Evolutionary conservation across 1,284 basidiomycete genomes (phyloP).

Genomic region (Grifola frondosa): DNA sequence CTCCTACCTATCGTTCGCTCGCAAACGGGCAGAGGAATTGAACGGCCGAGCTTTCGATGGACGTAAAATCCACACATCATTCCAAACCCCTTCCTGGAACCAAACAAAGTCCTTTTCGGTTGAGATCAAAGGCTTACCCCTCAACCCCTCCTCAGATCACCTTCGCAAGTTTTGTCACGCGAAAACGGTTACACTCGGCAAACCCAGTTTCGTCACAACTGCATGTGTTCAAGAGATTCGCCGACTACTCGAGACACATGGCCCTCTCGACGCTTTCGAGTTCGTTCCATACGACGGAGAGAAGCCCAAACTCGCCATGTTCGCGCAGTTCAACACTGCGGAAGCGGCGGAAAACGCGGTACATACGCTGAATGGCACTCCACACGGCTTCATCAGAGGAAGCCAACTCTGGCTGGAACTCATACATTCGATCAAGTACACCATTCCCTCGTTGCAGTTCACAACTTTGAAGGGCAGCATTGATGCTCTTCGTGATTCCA

Average conservation of each 20-base stretch:
- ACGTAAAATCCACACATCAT: conserved; percentile 14
- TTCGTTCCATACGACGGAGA: conserved; percentile 8
- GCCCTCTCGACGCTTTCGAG: conserved; percentile 28
- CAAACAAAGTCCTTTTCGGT: conserved; percentile 28
- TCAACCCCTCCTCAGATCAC: conserved; percentile 3
- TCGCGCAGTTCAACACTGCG: conserved; percentile 27
- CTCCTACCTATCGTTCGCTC: conserved; percentile 17
- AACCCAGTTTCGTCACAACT: conserved; percentile 14
- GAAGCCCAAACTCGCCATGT: conserved; percentile 25
- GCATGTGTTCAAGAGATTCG: conserved; percentile 12
- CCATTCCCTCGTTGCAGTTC: conserved; percentile 22
- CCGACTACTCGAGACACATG: conserved; percentile 11
- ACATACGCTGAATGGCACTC: conserved; percentile 16
- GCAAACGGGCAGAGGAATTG: conserved; percentile 15
- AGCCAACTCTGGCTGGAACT: conserved; percentile 27
- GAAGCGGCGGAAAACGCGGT: conserved; percentile 24
- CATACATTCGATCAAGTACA: conserved; percentile 31
- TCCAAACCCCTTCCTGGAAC: conserved; percentile 20
- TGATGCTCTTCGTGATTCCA: conserved; percentile 27
- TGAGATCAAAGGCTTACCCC: conserved; percentile 28
- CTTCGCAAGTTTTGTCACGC: conserved; percentile 20
- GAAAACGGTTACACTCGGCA: conserved; percentile 18
- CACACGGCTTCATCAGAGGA: conserved; percentile 19
- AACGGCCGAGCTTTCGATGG: conserved; percentile 21
- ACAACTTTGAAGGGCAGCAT: conserved; percentile 29